Percentiles rank a stretch among this genome's conserved stretches.
Evolutionary conservation across 208 protist genomes (phyloP).

Genomic region (Crithidia acanthocephali): DNA sequence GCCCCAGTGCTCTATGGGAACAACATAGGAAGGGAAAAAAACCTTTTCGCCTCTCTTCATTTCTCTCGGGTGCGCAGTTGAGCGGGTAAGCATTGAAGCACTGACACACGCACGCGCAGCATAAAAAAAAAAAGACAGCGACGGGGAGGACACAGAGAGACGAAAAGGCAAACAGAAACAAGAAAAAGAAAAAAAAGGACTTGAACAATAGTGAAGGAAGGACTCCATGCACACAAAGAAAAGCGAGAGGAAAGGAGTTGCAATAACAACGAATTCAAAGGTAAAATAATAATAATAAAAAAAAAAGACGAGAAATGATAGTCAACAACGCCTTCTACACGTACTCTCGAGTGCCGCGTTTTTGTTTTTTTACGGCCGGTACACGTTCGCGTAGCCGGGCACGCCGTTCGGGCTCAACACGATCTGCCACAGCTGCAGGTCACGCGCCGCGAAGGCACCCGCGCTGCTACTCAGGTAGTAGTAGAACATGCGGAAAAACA

Average conservation of each 20-base stretch:
- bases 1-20: too few relatives aligned
- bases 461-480: constrained; percentile 73
- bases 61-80: too few relatives aligned
- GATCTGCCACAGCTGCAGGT: constrained; percentile 68
- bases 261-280: too few relatives aligned
- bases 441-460: constrained; percentile 49
- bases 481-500: constrained; percentile 74
- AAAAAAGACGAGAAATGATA: constrained; percentile 3
- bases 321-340: background rate
- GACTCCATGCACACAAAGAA: too few relatives aligned
- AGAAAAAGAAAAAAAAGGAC: background rate
- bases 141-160: background rate
- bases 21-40: too few relatives aligned
- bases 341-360: too few relatives aligned
- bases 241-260: background rate
- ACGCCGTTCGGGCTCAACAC: constrained; percentile 56
- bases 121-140: background rate
- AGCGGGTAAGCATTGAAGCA: too few relatives aligned
- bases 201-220: too few relatives aligned
- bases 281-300: background rate
- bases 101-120: background rate
- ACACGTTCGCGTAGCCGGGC: constrained; percentile 41
- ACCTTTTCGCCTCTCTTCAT: too few relatives aligned
- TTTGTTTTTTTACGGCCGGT: constrained; percentile 26
- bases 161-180: background rate